Base-by-base conservation (phyloP, 192 early-diverging fungal species). In the Coemansia sp. region DNA sequence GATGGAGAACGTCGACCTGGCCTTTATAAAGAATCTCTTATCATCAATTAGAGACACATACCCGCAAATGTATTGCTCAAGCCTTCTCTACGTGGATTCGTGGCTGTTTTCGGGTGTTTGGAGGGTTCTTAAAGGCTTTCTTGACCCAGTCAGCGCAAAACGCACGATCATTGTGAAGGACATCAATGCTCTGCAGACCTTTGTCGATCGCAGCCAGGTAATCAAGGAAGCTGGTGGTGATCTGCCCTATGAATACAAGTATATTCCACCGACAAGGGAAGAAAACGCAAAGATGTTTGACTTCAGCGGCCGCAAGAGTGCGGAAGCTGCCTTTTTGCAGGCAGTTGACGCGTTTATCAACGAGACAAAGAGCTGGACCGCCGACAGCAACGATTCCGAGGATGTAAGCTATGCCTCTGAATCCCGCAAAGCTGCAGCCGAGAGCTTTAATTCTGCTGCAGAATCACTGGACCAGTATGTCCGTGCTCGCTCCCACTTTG, bases 41-140 rank as follows among this genome's bases (percentile, higher is more conserved):
- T 83, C 75, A 9, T 86, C 84, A 60, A 86, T 94, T 66, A 86
- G 92, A 69, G 87, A 87, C 35, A 89, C 91, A 58, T 96, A 96
- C 62, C 95, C 95, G 12, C 93, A 95, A 66, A 84, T 85, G 12
- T 77, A 94, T 6, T 88, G 86, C 26, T 70, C 77, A 0, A 87
- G 84, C n/a, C 77, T 94, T 34, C 76, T 95, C 28, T 88, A 90
- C 58, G 87, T 88, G 57, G 90, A 93, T 16, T 94, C 95, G 39
- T 97, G 93, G 90, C 83, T 95, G 53, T 96, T 96, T 59, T 81
- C 85, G 39, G 91, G 90, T 23, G 29, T 92, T 28, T 97, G 94
- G 94, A 84, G 76, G 33, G 60, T 95, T 56, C 89, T 97, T 56
- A 83, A 84, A 28, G 88, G 91, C 13, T 84, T 90, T 64, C 71